These are phyloP conservation scores for Aureobasidium sp. DNA, from an alignment of 2,329 filamentous ascomycete genomes.

Conservation along the genomic window DNA sequence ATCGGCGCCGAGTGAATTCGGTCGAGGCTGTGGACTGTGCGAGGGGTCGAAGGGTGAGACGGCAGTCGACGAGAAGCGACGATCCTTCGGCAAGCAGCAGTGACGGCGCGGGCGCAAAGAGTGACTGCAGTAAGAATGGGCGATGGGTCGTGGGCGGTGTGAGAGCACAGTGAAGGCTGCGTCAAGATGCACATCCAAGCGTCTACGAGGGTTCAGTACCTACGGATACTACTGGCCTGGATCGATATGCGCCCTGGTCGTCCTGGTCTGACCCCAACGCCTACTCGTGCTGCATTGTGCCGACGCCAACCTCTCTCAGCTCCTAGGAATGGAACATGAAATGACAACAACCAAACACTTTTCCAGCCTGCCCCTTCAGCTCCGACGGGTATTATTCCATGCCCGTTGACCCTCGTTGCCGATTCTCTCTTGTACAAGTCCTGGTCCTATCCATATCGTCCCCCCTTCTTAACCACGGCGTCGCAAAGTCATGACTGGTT, in stretches of 20 bases:
- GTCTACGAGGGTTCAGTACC: background rate
- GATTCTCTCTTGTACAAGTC: background rate
- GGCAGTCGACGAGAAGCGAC: background rate
- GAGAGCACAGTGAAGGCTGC: background rate
- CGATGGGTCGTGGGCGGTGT: background rate
- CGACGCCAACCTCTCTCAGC: background rate
- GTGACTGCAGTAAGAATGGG: constrained; percentile 11
- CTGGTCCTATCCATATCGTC: background rate
- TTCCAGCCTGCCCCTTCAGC: background rate
- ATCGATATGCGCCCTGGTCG: background rate
- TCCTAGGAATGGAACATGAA: background rate
- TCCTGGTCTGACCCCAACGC: background rate
- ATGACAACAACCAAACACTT: constrained; percentile 1
- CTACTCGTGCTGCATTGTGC: background rate
- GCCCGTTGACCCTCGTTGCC: background rate
- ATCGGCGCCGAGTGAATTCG: constrained; percentile 9
- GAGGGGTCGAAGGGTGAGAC: constrained; percentile 2
- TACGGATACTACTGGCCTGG: background rate
- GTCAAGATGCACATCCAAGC: background rate
- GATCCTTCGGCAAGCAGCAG: background rate
- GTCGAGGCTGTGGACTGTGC: constrained; percentile 1
- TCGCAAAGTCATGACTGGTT: background rate
- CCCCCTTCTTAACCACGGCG: background rate
- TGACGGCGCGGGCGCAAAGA: background rate
- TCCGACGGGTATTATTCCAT: background rate